Evolutionary conservation across 768 basidiomycete genomes (phyloP).

Genomic region (Panaeolus papilionaceus): DNA sequence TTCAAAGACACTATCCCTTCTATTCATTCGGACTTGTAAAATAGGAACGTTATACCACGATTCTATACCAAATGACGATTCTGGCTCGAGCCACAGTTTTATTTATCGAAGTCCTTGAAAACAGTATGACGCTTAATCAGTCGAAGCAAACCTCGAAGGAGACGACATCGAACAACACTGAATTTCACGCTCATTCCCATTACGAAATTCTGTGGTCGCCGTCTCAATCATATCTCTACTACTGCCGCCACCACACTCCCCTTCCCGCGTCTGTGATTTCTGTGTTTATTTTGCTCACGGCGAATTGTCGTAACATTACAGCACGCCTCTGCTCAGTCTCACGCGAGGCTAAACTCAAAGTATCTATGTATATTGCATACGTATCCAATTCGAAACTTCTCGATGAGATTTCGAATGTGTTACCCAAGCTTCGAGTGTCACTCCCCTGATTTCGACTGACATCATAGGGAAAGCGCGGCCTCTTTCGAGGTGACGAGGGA

Average conservation of each 20-base stretch:
- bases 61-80: not conserved
- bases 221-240: not conserved
- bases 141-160: not conserved
- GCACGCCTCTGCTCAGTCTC: not conserved
- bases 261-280: constrained; percentile 6
- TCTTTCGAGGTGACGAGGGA: not conserved
- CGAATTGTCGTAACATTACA: not conserved
- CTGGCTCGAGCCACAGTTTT: not conserved
- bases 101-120: not conserved
- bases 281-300: constrained; percentile 11
- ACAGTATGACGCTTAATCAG: not conserved
- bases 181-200: not conserved
- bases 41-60: not conserved
- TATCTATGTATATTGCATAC: not conserved
- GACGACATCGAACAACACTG: not conserved
- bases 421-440: constrained; percentile 8
- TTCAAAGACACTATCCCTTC: not conserved
- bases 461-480: not conserved
- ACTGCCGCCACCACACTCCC: not conserved
- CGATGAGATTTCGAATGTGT: constrained; percentile 1
- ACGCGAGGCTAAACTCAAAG: constrained; percentile 12
- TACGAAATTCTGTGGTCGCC: constrained; percentile 4
- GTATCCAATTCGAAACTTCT: not conserved
- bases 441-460: not conserved
- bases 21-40: not conserved